Evolutionary conservation across 116 monocot species (phyloP), one percentile per base, ranked within the genome.

Genomic region (Phalaenopsis hybrid): DNA sequence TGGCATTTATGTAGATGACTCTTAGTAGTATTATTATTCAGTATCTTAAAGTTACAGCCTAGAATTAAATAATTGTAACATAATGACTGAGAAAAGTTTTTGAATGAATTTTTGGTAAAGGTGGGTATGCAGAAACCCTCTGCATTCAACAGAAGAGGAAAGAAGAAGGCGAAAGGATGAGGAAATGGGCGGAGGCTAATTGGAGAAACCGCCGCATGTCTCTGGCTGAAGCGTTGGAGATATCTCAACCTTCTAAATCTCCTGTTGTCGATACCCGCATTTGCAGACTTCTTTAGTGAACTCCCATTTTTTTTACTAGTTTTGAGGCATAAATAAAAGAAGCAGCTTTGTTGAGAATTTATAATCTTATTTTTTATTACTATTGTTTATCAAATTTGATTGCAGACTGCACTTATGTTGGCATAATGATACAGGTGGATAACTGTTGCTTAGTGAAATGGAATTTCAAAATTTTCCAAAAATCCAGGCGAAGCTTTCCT

Each of bases 121-220:
- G 95, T 79, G 98, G 90, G 43, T 98, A 98, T 81, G 93, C 88
- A 76, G 92, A 93, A 57, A 50, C 89, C 68, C 65, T 98, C 1
- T 83, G 89, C 73, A 82, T 93, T 69, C 95, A 98, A 84, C 89
- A 91, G 68, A 98, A 88, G 55, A 90, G 95, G 59, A 95, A 85
- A 79, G 88, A 20, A 23, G 95, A 99, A 88, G 98, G 95, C 6
- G 95, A 93, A 48, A 81, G 84, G 65, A 85, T 95, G 88, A 99
- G 74, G 86, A 89, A 82, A 74, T 93, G 95, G 90, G 92, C 93
- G 12, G 88, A 93, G 69, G 59, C 85, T 77, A 1, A 67, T 13
- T 99, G 98, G 98, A 89, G 82, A 82, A 92, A 92, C 76, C 88
- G 80, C 5, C 86, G 95, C 18, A 52, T 98, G 74, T 91, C 93